phyloP scores from a whole-genome alignment of 2,329 filamentous ascomycete species.

The Alternaria rosae region DNA sequence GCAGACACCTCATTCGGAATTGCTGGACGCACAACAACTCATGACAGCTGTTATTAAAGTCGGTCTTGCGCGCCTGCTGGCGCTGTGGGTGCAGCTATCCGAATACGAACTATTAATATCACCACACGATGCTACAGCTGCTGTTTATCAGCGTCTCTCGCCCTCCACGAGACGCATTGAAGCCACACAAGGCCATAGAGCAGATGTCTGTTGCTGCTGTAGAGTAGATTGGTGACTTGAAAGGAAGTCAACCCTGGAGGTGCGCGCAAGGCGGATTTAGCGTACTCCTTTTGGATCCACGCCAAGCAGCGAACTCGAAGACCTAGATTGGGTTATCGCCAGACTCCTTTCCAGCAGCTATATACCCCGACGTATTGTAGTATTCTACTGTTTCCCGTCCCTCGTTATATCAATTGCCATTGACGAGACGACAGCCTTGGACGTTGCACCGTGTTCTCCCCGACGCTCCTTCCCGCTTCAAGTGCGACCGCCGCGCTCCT shows the following conservation, averaged over 20 bases:
- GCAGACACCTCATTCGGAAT: background rate
- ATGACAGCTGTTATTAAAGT: constrained; percentile 2
- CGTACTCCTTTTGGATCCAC: constrained; percentile 27
- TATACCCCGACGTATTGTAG: constrained; percentile 19
- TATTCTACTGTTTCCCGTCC: constrained; percentile 13
- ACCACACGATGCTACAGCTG: background rate
- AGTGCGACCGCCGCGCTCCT: constrained; percentile 32
- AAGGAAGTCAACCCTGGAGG: background rate
- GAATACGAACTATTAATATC: background rate
- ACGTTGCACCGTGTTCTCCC: constrained; percentile 30
- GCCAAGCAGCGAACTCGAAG: constrained; percentile 29
- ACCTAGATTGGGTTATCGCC: constrained; percentile 28
- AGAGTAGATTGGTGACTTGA: background rate
- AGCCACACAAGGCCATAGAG: background rate
- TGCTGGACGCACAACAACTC: constrained; percentile 4
- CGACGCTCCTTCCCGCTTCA: constrained; percentile 25
- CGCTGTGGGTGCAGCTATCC: constrained; percentile 2
- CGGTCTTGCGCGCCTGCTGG: background rate
- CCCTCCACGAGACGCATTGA: background rate
- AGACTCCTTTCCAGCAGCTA: constrained; percentile 33
- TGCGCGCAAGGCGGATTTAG: background rate
- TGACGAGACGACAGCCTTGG: constrained; percentile 18
- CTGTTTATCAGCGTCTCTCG: background rate
- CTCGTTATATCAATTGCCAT: constrained; percentile 16
- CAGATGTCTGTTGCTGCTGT: no score